Conservation (phyloP, 2,329 filamentous ascomycete genomes). For the Ophiostoma perfectum region DNA sequence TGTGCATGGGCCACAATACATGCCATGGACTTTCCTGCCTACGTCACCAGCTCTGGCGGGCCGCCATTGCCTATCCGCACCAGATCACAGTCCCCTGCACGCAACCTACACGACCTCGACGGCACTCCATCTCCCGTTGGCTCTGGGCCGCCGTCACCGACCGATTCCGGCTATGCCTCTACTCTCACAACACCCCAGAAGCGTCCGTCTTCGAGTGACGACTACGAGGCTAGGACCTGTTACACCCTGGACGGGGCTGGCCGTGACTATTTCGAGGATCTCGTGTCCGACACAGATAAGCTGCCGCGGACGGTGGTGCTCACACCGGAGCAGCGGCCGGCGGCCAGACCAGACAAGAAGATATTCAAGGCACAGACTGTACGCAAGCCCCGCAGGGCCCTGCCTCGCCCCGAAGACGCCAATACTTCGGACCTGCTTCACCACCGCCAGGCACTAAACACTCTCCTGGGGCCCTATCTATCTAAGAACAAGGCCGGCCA, state of each 20-base stretch:
- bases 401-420: background rate
- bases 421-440: slow-evolving; percentile 13
- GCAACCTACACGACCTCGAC: background rate
- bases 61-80: background rate
- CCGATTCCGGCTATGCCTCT: slow-evolving; percentile 2
- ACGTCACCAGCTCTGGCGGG: background rate
- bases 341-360: too few species aligned
- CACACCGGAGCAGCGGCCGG: background rate
- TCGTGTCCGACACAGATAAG: background rate
- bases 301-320: background rate
- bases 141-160: background rate
- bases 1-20: background rate
- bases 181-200: background rate
- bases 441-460: slow-evolving; percentile 16
- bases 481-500: background rate
- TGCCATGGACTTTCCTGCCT: background rate
- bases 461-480: background rate
- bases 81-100: background rate
- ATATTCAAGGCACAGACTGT: background rate
- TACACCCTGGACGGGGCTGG: slow-evolving; percentile 7
- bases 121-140: background rate
- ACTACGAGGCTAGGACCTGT: slow-evolving; percentile 6
- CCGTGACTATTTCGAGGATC: background rate
- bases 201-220: background rate
- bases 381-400: background rate